Conservation (phyloP, 106 monocot genomes). For the Chionographis japonica region DNA sequence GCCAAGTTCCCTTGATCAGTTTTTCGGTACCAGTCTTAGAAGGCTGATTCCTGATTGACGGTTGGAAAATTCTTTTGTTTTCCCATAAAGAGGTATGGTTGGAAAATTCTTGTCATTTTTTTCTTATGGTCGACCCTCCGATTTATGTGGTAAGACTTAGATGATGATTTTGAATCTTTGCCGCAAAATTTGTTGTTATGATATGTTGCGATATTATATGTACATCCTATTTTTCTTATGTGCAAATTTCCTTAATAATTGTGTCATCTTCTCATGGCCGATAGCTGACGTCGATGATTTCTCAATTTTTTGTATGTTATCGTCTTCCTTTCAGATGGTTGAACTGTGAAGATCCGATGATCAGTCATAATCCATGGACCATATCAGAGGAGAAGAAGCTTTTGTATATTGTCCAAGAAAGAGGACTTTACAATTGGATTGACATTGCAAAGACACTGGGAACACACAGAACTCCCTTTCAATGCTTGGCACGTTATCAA, state of each 20-base stretch:
- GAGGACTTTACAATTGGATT: slow-evolving; percentile 88
- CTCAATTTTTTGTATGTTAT: background rate
- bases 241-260: background rate
- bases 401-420: slow-evolving; percentile 67
- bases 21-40: too few species aligned
- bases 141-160: too few species aligned
- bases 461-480: slow-evolving; percentile 83
- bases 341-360: slow-evolving; percentile 83
- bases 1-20: too few species aligned
- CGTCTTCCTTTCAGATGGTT: slow-evolving; percentile 54
- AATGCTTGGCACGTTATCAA: slow-evolving; percentile 89
- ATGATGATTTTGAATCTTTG: too few species aligned
- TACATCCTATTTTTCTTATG: background rate
- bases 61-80: too few species aligned
- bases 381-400: slow-evolving; percentile 82
- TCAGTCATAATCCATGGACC: slow-evolving; percentile 80
- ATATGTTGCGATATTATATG: too few species aligned
- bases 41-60: too few species aligned
- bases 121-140: too few species aligned
- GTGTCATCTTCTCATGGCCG: background rate
- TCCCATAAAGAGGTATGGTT: too few species aligned
- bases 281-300: background rate
- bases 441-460: slow-evolving; percentile 57
- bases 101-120: too few species aligned
- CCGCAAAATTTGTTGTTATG: too few species aligned